phyloP scores from a whole-genome alignment of 2,329 filamentous ascomycete species.

The Colletotrichum trifolii region DNA sequence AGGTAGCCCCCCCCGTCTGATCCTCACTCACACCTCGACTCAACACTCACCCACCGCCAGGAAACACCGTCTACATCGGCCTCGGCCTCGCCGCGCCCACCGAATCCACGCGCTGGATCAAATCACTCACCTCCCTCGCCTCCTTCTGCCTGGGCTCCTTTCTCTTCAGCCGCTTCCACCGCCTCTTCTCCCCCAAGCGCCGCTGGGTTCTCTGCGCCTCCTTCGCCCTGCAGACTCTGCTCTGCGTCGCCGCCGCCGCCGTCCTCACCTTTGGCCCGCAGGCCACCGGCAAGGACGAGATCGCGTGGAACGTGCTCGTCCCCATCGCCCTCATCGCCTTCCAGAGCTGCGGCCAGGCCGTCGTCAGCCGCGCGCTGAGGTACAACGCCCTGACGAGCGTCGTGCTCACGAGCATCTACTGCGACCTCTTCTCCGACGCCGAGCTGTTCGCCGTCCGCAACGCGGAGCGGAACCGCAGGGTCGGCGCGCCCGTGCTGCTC shows the following conservation, averaged over 20 bases:
- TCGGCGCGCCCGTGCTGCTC: constrained; percentile 61
- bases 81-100: constrained; percentile 73
- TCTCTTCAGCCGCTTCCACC: constrained; percentile 76
- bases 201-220: constrained; percentile 74
- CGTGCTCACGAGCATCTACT: constrained; percentile 84
- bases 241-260: constrained; percentile 62
- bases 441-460: constrained; percentile 58
- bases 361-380: constrained; percentile 76
- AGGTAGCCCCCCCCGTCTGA: constrained; percentile 57
- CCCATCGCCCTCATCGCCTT: constrained; percentile 79
- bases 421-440: constrained; percentile 78
- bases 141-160: constrained; percentile 80
- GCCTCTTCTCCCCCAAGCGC: constrained; percentile 67
- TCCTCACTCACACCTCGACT: background rate
- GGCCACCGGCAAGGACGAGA: constrained; percentile 52
- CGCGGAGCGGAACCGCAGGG: constrained; percentile 61
- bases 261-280: constrained; percentile 50
- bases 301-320: constrained; percentile 70
- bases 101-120: constrained; percentile 72
- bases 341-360: constrained; percentile 81
- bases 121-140: constrained; percentile 75
- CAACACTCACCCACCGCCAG: constrained; percentile 43
- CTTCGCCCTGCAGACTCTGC: constrained; percentile 62
- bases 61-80: constrained; percentile 84
- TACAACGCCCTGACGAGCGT: constrained; percentile 80